phyloP scores from a whole-genome alignment of 306 rosid genomes.

The Lathyrus oleraceus region DNA sequence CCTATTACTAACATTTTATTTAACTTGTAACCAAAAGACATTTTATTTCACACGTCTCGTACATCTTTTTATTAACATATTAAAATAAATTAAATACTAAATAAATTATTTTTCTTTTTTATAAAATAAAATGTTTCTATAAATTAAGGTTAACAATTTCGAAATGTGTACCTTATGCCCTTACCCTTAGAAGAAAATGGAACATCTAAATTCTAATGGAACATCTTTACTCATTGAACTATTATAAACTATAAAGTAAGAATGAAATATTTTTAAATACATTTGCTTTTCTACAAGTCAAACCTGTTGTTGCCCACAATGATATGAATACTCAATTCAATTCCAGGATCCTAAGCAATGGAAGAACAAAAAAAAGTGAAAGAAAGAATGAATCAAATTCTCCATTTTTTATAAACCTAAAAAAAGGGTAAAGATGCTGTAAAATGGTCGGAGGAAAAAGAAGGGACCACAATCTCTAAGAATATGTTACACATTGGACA shows the following conservation, averaged over 20 bases:
- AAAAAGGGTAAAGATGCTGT: slow-evolving; percentile 1
- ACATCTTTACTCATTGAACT: not conserved
- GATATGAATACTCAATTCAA: slow-evolving; percentile 38
- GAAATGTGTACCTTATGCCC: not conserved
- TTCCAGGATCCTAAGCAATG: slow-evolving; percentile 33
- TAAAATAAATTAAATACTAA: no score
- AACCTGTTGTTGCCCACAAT: slow-evolving; percentile 31
- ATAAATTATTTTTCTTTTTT: no score
- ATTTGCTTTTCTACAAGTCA: slow-evolving; percentile 38
- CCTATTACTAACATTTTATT: no score
- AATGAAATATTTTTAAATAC: not conserved
- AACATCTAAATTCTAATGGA: not conserved
- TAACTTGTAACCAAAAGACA: no score
- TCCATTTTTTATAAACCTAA: slow-evolving; percentile 24
- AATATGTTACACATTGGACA: slow-evolving; percentile 21
- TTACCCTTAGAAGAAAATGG: no score
- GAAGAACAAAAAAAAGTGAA: slow-evolving; percentile 29
- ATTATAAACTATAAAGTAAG: not conserved
- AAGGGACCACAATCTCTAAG: slow-evolving; percentile 41
- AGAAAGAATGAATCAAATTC: slow-evolving; percentile 48
- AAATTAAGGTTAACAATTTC: no score
- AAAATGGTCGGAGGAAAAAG: slow-evolving; percentile 8
- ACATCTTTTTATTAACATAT: no score
- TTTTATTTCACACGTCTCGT: no score
- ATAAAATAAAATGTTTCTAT: no score